Base-by-base conservation (phyloP, 148 eudicot species). In the Camellia lanceoleosa region DNA sequence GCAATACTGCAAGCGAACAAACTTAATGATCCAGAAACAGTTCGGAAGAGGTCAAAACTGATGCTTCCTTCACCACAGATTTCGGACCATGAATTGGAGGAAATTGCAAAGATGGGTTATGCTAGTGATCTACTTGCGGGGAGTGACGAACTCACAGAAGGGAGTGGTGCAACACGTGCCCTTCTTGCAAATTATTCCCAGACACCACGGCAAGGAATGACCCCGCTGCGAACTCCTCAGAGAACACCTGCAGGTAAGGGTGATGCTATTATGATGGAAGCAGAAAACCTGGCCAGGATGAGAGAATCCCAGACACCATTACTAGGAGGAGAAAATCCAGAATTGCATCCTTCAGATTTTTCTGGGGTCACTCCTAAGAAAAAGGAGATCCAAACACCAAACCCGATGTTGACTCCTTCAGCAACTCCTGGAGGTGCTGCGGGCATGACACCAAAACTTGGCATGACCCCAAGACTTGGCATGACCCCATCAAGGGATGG, bases 181-280 rank as follows among this genome's bases (percentile, higher is more conserved):
- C 97, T 97, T 82, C 88, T 97, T 30, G 95, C 93, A 73, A 91
- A 89, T 83, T 94, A 97, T 85, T 87, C 93, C 10, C 98, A 97
- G 85, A 97, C 98, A 54, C 99, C 99, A 20, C 85, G 91, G n/a
- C 95, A 86, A 23, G 99, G 98, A 79, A 87, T 91, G 94, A 96
- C 99, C 68, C 97, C 99, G 30, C 71, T 91, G 81, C 89, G 97
- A 54, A 97, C 99, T 68, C 97, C 99, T 72, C 99, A 94, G 79
- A 94, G 99, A 90, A 97, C 98, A 16, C 99, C 98, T 77, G 89
- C 97, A 77, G 98, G 97, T 60, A 94, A 92, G 75, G 97, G 95
- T 73, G 99, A 97, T 87, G 95, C 98, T 70, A 91, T 97, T 42
- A 92, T 97, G 99, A 97, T 97, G 99, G 99, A 97, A 84, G 99